Percentiles rank a stretch among this genome's conserved stretches.
Evolutionary conservation across 305 asterid species (phyloP).

Genomic region (Salvia sclarea): DNA sequence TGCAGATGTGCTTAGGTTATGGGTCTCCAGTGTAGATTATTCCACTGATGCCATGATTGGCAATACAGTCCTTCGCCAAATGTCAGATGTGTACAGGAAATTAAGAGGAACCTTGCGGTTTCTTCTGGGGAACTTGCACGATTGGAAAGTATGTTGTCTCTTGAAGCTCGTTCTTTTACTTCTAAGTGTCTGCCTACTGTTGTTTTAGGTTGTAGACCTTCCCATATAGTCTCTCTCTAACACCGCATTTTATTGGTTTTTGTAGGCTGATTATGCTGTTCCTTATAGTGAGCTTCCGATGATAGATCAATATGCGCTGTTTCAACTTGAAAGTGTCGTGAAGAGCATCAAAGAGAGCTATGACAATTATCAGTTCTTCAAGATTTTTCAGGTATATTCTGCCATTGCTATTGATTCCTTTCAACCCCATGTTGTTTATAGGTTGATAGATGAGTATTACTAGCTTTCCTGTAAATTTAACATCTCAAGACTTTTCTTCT

Average conservation of each 20-base stretch:
- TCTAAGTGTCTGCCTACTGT: not conserved
- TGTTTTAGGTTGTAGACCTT: slow-evolving; percentile 3
- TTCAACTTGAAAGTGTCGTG: slow-evolving; percentile 80
- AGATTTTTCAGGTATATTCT: slow-evolving; percentile 78
- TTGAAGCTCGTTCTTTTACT: slow-evolving; percentile 18
- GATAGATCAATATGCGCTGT: slow-evolving; percentile 88
- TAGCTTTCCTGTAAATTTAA: no score
- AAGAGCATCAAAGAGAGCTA: slow-evolving; percentile 84
- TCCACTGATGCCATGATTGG: slow-evolving; percentile 87
- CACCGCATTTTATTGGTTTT: slow-evolving; percentile 25
- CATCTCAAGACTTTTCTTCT: not conserved
- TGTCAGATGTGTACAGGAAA: slow-evolving; percentile 93
- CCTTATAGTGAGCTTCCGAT: slow-evolving; percentile 75
- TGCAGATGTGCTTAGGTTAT: slow-evolving; percentile 94
- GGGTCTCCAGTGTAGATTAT: slow-evolving; percentile 98
- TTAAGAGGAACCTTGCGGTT: slow-evolving; percentile 95
- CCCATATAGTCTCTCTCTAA: not conserved
- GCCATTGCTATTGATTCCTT: not conserved
- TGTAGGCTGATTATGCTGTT: slow-evolving; percentile 72
- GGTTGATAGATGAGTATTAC: no score
- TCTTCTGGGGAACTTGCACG: slow-evolving; percentile 92
- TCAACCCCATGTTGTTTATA: not conserved
- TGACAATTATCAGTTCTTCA: slow-evolving; percentile 88
- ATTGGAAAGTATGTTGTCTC: slow-evolving; percentile 78
- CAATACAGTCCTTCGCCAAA: slow-evolving; percentile 89